phyloP scores from a whole-genome alignment of 2,329 filamentous ascomycete species.

The Sporothrix inflata region DNA sequence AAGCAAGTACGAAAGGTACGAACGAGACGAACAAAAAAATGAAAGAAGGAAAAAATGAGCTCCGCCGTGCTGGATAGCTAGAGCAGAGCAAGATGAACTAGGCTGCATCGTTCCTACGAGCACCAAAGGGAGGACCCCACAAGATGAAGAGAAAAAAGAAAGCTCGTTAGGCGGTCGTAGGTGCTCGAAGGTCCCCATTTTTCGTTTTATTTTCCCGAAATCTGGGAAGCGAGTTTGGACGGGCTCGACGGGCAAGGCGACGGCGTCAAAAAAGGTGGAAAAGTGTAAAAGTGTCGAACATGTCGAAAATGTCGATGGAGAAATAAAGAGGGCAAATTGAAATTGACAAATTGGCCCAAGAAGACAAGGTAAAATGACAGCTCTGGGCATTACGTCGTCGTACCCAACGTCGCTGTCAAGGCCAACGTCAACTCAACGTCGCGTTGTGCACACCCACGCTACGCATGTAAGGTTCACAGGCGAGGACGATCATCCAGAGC shows the following conservation, averaged over 20 bases:
- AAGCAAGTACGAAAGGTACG: not conserved
- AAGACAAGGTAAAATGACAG: not conserved
- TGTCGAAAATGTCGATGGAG: not conserved
- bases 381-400: not conserved
- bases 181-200: not conserved
- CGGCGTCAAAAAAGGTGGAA: not conserved
- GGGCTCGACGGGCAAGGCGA: no score
- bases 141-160: not conserved
- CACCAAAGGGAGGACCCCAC: not conserved
- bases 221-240: no score
- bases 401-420: not conserved
- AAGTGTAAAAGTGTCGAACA: not conserved
- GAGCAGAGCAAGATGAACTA: not conserved
- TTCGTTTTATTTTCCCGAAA: not conserved
- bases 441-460: constrained; percentile 13
- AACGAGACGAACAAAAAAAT: no score
- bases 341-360: not conserved
- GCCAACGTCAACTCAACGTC: not conserved
- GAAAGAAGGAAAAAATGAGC: no score
- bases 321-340: constrained; percentile 5
- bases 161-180: no score
- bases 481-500: constrained; percentile 22
- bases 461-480: constrained; percentile 10
- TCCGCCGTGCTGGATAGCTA: not conserved
- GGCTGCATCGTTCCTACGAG: not conserved